phyloP scores from a whole-genome alignment of 768 basidiomycete genomes.

The Amanita jacksonii region DNA sequence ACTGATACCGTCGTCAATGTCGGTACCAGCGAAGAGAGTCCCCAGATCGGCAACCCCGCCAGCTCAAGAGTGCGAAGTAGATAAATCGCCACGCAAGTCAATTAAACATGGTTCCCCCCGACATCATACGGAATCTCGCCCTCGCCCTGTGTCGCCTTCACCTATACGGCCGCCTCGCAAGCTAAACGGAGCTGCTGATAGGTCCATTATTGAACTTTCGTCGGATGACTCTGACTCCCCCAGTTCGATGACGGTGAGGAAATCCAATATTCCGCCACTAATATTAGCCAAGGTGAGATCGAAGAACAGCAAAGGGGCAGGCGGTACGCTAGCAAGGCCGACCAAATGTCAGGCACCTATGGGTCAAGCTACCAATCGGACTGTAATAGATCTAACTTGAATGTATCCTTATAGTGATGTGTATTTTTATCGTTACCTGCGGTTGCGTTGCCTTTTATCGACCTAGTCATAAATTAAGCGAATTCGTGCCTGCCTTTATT shows the following conservation, averaged over 20 bases:
- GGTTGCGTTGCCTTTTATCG: too few relatives aligned
- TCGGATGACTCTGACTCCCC: constrained; percentile 5
- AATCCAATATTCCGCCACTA: background rate
- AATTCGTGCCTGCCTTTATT: too few relatives aligned
- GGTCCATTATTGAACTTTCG: constrained; percentile 6
- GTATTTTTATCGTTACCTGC: constrained; percentile 2
- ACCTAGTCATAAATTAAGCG: too few relatives aligned
- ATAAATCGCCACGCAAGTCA: background rate
- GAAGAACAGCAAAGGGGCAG: background rate
- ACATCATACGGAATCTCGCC: background rate
- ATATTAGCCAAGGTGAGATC: constrained; percentile 4
- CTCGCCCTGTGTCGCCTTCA: constrained; percentile 1
- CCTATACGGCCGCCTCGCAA: background rate
- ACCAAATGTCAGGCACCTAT: too few relatives aligned
- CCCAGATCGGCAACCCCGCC: background rate
- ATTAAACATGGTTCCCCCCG: background rate
- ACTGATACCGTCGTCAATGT: background rate
- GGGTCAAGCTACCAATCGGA: background rate
- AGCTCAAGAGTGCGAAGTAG: background rate
- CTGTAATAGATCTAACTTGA: background rate
- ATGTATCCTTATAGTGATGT: background rate
- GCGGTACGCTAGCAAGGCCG: too few relatives aligned
- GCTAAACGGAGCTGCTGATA: background rate
- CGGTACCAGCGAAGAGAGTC: background rate
- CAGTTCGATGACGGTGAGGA: too few relatives aligned